Evolutionary conservation across 106 monocot species (phyloP), one percentile per base, ranked within the genome.

Genomic region (Platanthera zijinensis): DNA sequence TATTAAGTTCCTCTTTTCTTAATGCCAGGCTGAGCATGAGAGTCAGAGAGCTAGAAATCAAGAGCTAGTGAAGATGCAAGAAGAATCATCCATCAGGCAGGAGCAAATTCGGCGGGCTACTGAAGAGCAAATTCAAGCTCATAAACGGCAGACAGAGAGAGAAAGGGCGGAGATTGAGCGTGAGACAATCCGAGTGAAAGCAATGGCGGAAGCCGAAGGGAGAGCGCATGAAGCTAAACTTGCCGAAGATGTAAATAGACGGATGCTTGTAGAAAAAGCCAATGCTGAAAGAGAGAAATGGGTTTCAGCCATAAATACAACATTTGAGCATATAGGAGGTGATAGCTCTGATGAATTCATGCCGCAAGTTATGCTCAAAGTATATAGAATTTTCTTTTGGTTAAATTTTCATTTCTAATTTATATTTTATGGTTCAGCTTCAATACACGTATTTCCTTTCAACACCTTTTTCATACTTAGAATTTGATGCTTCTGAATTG

Each of bases 261-360:
- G 96, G 66, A 86, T 93, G 90, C 80, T 93, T 46, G 5, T 96
- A 47, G 93, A 93, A 48, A 78, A 84, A 73, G 89, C 90, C 50
- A 96, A 91, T 84, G 96, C 96, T 49, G 96, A 96, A 72, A 93
- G 85, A 82, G 96, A 96, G 46, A 96, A 96, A 82, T 96, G 96
- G 96, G 76, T 96, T 49, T 80, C 93, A 56, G 90, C 93, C 13
- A 96, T 96, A 73, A 93, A 96, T 79, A 91, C 93, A 52, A 85
- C 96, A 52, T 96, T 96, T 83, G 93, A 86, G 51, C 96, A 96
- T 78, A 89, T 96, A 79, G 96, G 93, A 93, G 96, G 96, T 92
- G 63, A 73, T 50, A 57, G 57, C 57, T 66, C 66, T 66, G 25
- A 66, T 66, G 49, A 21, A 74, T 50, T 69, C 18, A 75, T 71